Evolutionary conservation across 2,329 filamentous ascomycete genomes (phyloP), one percentile per base, ranked within the genome.

Genomic region (Cladosporium sphaerospermum): DNA sequence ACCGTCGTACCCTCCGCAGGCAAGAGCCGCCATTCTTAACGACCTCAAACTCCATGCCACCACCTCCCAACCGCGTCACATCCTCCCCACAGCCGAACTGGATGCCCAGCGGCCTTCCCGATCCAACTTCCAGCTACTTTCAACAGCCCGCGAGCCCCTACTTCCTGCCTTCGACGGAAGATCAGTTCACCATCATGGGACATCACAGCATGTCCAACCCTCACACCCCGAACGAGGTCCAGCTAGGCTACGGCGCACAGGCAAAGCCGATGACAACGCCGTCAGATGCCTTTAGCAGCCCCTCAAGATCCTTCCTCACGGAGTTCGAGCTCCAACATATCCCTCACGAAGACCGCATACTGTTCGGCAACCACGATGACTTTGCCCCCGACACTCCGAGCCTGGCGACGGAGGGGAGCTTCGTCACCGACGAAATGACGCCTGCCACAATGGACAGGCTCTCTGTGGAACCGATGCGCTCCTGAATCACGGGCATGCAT

Each of bases 361-460:
- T 61, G 34, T 53, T 64, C 14, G 56, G 54, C 19, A 54, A 52
- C 34, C 56, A 58, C 18, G 58, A 62, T 33, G 55, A 56, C 18
- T 59, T 58, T 9, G 18, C n/a, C 39, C 62, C 62, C n/a, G 62
- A 63, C 10, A 66, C 64, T 9, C 63, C 64, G 28, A 59, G 55
- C 19, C 55, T 62, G 34, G 62, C 54, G 46, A 64, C 62, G 3
- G 63, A 66, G 52, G 56, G 58, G 34, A 66, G 64, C 55, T 62
- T 59, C 32, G 55, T 61, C 53, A 58, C 59, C 4, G 63, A 65
- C 13, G 63, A 63, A 6, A 10, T 46, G 44, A 53, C 45, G 36
- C 48, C 48, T 7, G 31, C 16, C 10, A 36, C 40, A 2, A 44
- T 44, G 42, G 36, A 39, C n/a, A 43, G 40, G 32, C 31, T 37